Base-by-base conservation (phyloP, 2,329 filamentous ascomycete species). In the Apiospora pterosperma region DNA sequence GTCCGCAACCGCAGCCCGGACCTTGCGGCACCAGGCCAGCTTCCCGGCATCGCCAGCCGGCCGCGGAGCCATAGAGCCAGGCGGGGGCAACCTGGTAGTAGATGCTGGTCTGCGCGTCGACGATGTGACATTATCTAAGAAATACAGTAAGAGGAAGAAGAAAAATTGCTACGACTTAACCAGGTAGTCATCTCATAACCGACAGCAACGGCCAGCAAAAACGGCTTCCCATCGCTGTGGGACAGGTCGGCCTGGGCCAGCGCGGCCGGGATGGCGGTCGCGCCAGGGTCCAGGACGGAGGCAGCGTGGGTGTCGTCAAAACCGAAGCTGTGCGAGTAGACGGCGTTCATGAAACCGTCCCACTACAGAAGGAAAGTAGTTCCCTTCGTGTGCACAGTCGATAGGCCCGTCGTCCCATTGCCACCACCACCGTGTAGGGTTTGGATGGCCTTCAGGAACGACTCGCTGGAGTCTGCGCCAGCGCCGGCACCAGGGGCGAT, bases 271-370 rank as follows among this genome's bases (percentile, higher is more conserved):
- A 79, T 77, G 19, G 78, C 72, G 0, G 78, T 78, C 0, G 78
- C 75, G 34, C 80, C 79, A 0, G 78, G 74, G 66, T 82, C 79
- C 19, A 81, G 69, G 19, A 78, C 77, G 2, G 77, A 78, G 3
- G 72, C 68, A 2, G 78, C 78, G 64, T 79, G 77, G 2, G 79
- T 82, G 67, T 82, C 79, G 68, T 81, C 80, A 67, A 81, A 81
- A 67, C 81, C 80, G 61, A 80, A 72, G 4, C 76, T 77, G 69
- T 82, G 80, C 10, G 76, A 76, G 39, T 81, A 75, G 1, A 78
- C 73, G 5, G 77, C 79, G 63, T 81, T 81, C 25, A 81, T 67
- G 12, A 81, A 70, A 1, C 74, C 77, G 2, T 79, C 79, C 59
- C 77, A 78, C 25, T 79, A 78, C 2, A 75, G 75, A 1, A 77